Percentiles rank a stretch among this genome's conserved stretches.
Conservation (phyloP, 306 rosid genomes). For the Ziziphus jujuba region DNA sequence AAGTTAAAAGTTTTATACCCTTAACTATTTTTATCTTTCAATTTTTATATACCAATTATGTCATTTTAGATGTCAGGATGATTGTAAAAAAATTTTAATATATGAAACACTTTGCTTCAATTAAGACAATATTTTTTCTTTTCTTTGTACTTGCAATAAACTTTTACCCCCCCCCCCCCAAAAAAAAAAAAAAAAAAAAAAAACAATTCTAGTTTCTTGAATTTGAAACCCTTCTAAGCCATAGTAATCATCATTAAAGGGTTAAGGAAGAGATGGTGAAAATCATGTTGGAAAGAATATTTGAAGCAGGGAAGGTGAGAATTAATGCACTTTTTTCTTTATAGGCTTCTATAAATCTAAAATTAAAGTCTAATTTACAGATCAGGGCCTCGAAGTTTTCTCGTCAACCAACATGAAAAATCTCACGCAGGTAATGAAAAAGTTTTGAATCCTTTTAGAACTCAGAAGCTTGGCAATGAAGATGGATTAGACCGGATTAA, state of each 20-base stretch:
- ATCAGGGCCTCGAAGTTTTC: background rate
- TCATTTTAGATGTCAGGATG: too few relatives aligned
- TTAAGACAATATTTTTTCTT: too few relatives aligned
- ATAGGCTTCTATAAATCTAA: background rate
- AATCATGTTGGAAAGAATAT: background rate
- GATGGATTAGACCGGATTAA: constrained; percentile 11
- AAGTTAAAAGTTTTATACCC: too few relatives aligned
- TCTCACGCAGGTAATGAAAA: background rate
- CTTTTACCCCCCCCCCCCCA: too few relatives aligned
- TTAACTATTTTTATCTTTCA: too few relatives aligned
- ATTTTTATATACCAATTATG: too few relatives aligned
- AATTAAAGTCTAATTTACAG: background rate
- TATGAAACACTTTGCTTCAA: too few relatives aligned
- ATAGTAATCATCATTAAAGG: too few relatives aligned
- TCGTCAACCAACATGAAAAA: background rate
- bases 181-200: background rate
- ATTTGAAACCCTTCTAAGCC: background rate
- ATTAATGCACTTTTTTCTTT: too few relatives aligned
- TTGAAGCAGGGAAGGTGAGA: background rate
- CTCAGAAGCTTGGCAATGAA: background rate
- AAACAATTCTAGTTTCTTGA: background rate
- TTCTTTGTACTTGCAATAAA: background rate
- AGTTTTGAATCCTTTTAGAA: background rate
- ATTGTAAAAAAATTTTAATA: too few relatives aligned
- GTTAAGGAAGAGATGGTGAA: background rate